A percentile compares a stretch with the other conserved stretches of the same genome.
phyloP scores from a whole-genome alignment of 2,329 filamentous ascomycete species.

The Phialemonium atrogriseum region DNA sequence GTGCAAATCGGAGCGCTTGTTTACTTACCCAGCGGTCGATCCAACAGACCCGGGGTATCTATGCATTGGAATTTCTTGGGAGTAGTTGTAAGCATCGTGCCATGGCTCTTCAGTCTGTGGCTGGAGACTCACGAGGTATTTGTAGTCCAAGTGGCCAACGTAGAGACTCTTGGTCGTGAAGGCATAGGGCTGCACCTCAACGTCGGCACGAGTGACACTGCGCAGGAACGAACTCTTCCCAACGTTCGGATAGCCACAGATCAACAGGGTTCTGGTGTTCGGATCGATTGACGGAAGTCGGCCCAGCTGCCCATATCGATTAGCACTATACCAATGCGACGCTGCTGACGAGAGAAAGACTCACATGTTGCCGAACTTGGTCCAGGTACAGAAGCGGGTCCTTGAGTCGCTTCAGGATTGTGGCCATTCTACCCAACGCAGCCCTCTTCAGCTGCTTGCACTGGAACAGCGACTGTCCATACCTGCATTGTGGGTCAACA shows the following conservation, averaged over 20 bases:
- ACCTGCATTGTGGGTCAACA: constrained; percentile 52
- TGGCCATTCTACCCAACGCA: constrained; percentile 95
- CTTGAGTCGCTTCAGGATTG: constrained; percentile 88
- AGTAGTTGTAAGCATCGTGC: constrained; percentile 1
- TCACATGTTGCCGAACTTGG: constrained; percentile 88
- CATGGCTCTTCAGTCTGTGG: too few species aligned
- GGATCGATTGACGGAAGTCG: constrained; percentile 98
- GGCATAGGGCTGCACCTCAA: constrained; percentile 94
- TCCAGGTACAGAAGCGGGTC: constrained; percentile 93
- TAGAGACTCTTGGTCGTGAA: constrained; percentile 90
- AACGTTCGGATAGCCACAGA: constrained; percentile 96
- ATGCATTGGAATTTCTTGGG: constrained; percentile 57
- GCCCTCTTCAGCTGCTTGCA: constrained; percentile 98
- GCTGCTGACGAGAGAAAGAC: too few species aligned
- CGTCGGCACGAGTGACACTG: constrained; percentile 87
- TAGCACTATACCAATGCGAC: not conserved
- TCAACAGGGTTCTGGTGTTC: constrained; percentile 90
- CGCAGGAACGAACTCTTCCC: constrained; percentile 95
- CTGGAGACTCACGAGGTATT: constrained; percentile 35
- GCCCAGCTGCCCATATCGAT: constrained; percentile 52
- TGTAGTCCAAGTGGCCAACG: constrained; percentile 96
- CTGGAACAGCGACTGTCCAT: constrained; percentile 93
- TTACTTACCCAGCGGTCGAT: constrained; percentile 1
- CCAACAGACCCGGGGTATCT: constrained; percentile 84
- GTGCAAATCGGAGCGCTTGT: too few species aligned